These are phyloP conservation scores for Fusarium circinatum DNA, from an alignment of 2,329 filamentous ascomycete genomes.

Conservation along the genomic window DNA sequence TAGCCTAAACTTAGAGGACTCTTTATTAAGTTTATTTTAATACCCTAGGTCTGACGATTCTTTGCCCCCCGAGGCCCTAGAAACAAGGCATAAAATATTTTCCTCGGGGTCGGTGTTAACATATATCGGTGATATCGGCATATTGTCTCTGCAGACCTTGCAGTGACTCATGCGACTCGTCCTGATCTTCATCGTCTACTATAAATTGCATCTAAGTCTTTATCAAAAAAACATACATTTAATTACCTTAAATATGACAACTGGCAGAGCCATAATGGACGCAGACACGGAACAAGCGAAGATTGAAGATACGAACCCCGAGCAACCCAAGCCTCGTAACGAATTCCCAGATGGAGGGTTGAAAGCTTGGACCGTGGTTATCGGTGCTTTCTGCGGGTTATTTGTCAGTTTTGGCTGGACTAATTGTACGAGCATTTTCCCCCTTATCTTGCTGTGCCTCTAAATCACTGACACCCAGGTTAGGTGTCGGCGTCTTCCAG, in stretches of 20 bases:
- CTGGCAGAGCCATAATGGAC: neutral
- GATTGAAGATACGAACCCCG: neutral
- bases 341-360: neutral
- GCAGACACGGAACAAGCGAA: neutral
- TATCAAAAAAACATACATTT: fast-evolving
- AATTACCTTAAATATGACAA: neutral
- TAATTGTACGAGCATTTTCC: neutral
- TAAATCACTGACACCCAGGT: neutral
- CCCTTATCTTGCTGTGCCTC: too few species aligned
- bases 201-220: neutral
- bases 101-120: too few species aligned
- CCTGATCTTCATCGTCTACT: neutral
- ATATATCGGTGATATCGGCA: too few species aligned
- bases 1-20: neutral
- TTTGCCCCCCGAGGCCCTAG: too few species aligned
- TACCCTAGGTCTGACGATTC: neutral
- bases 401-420: neutral
- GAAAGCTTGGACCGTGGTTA: fast-evolving
- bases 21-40: neutral
- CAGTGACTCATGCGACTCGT: neutral
- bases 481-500: neutral
- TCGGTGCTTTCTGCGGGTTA: neutral
- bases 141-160: too few species aligned
- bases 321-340: neutral
- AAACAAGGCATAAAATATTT: too few species aligned